Conservation (phyloP, 2,329 filamentous ascomycete genomes). For the Emydomyces testavorans region DNA sequence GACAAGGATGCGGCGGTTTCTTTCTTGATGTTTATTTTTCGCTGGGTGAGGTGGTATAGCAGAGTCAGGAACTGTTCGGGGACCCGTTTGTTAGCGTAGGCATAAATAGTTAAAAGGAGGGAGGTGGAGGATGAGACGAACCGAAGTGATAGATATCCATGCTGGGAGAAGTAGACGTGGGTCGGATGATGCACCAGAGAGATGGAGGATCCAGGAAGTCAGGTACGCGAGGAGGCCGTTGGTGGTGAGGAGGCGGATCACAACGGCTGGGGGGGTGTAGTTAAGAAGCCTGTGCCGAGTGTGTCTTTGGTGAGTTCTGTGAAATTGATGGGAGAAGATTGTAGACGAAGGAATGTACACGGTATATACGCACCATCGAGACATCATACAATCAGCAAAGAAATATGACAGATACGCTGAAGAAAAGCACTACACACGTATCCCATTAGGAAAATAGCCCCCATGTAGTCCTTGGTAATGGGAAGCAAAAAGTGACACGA, state of each 20-base stretch:
- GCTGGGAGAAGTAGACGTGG: slow-evolving; percentile 60
- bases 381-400: slow-evolving; percentile 78
- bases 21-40: slow-evolving; percentile 67
- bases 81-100: not conserved
- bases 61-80: slow-evolving; percentile 54
- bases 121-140: slow-evolving; percentile 30
- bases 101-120: not conserved
- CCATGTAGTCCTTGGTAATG: slow-evolving; percentile 14
- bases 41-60: slow-evolving; percentile 64
- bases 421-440: slow-evolving; percentile 50
- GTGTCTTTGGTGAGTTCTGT: not conserved
- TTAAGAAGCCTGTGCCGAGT: slow-evolving; percentile 58
- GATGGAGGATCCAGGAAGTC: slow-evolving; percentile 58
- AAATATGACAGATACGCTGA: slow-evolving; percentile 71
- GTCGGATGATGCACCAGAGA: slow-evolving; percentile 59
- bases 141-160: slow-evolving; percentile 67
- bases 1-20: slow-evolving; percentile 67
- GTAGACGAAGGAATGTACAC: slow-evolving; percentile 5
- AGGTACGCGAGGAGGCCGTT: slow-evolving; percentile 64
- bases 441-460: slow-evolving; percentile 17
- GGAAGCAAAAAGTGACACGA: slow-evolving; percentile 22
- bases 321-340: not conserved
- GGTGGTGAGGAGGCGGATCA: slow-evolving; percentile 65
- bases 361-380: slow-evolving; percentile 50
- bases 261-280: slow-evolving; percentile 65